These are phyloP conservation scores for Vitis hybrid DNA, from an alignment of 177 flowering plant species.

Conservation along the genomic window DNA sequence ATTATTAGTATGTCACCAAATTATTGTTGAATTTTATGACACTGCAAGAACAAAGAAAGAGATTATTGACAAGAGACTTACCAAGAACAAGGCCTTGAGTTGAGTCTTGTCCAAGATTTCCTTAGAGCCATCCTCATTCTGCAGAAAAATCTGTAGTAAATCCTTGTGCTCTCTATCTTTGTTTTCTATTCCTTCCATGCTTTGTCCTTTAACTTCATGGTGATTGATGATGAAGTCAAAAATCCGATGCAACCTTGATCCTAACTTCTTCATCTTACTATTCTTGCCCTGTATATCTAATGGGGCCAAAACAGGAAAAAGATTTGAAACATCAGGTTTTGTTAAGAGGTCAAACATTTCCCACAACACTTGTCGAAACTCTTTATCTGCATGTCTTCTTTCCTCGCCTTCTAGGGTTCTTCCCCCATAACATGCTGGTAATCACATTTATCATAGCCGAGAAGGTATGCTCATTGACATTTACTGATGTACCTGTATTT, in stretches of 20 bases:
- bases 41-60: too few species aligned
- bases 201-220: background rate
- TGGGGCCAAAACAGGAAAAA: conserved; percentile 2
- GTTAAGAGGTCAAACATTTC: conserved; percentile 17
- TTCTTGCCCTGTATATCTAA: conserved; percentile 24
- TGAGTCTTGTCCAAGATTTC: conserved; percentile 20
- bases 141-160: conserved; percentile 19
- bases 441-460: conserved; percentile 22
- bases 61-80: too few species aligned
- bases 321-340: conserved; percentile 10
- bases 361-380: conserved; percentile 15
- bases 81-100: conserved; percentile 14
- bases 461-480: conserved; percentile 27
- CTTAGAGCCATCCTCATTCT: conserved; percentile 16
- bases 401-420: conserved; percentile 14
- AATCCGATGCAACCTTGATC: conserved; percentile 13
- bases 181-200: conserved; percentile 2
- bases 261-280: conserved; percentile 9
- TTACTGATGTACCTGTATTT: conserved; percentile 14
- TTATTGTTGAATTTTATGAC: too few species aligned
- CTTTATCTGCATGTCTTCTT: conserved; percentile 11
- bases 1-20: too few species aligned
- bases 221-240: conserved; percentile 20
- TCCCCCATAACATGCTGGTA: conserved; percentile 35
- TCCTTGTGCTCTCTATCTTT: conserved; percentile 10